Evolutionary conservation across 169 alveolate genomes (phyloP).

Genomic region (Plasmodium reichenowi): DNA sequence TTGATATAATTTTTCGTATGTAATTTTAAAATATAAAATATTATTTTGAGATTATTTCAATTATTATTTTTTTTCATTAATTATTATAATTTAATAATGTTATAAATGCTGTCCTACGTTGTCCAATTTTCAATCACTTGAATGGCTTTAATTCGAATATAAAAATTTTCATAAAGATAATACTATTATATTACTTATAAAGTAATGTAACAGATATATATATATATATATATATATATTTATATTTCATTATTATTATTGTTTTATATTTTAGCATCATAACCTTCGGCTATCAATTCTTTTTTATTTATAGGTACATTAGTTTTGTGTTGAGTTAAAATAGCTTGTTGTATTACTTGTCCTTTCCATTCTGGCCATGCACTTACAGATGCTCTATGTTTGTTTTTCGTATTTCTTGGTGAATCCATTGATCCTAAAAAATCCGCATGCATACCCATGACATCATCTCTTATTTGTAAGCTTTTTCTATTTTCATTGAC

Average conservation of each 20-base stretch:
- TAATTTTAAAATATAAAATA: too few species aligned
- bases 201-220: too few species aligned
- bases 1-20: too few species aligned
- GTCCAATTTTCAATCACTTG: too few species aligned
- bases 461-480: slow-evolving; percentile 85
- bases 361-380: slow-evolving; percentile 96
- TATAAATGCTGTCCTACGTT: too few species aligned
- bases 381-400: slow-evolving; percentile 83
- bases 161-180: too few species aligned
- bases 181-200: too few species aligned
- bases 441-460: slow-evolving; percentile 91
- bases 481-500: slow-evolving; percentile 85
- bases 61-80: too few species aligned
- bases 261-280: slow-evolving; percentile 90
- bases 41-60: too few species aligned
- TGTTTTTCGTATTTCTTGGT: slow-evolving; percentile 74
- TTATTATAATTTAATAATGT: too few species aligned
- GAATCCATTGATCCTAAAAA: slow-evolving; percentile 86
- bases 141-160: too few species aligned
- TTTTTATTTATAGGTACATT: slow-evolving; percentile 90
- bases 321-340: slow-evolving; percentile 91
- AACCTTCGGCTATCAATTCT: slow-evolving; percentile 92
- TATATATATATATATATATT: neutral
- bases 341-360: slow-evolving; percentile 92
- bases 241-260: slow-evolving; percentile 1